Conservation (phyloP, 805 yeast genomes). For the Pichia scutulata region DNA sequence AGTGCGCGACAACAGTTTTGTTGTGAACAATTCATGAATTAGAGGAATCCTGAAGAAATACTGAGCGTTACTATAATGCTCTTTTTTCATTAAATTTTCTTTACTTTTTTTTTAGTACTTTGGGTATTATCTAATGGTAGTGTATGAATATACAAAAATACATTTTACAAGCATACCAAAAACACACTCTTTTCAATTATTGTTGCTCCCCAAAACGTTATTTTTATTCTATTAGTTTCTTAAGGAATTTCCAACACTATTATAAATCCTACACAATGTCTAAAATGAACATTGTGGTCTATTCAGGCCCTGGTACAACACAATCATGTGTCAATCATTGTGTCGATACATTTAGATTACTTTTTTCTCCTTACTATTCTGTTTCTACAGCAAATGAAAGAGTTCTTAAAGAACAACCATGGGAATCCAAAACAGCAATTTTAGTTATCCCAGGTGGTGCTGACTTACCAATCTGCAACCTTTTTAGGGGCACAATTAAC, state of each 20-base stretch:
- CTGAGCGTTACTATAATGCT: not conserved
- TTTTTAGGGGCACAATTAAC: slow-evolving; percentile 66
- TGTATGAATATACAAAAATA: not conserved
- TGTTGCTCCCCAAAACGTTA: not conserved
- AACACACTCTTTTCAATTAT: not conserved
- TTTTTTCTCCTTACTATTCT: slow-evolving; percentile 83
- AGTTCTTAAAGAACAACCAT: slow-evolving; percentile 71
- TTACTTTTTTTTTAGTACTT: not conserved
- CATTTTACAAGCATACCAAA: not conserved
- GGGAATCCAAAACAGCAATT: slow-evolving; percentile 73
- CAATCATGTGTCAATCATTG: slow-evolving; percentile 81
- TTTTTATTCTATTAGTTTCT: not conserved
- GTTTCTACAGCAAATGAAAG: slow-evolving; percentile 62
- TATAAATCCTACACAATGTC: not conserved
- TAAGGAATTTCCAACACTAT: not conserved
- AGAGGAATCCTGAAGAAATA: not conserved
- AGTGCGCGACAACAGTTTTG: not conserved
- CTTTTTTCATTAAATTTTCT: too few relatives aligned
- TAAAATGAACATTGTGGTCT: slow-evolving; percentile 67
- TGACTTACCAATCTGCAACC: slow-evolving; percentile 75
- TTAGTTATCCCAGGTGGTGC: slow-evolving; percentile 96
- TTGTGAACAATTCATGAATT: not conserved
- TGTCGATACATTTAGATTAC: slow-evolving; percentile 61
- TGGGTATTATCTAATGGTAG: not conserved
- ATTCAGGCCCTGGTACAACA: slow-evolving; percentile 77